Base-by-base conservation (phyloP, 2,329 filamentous ascomycete species). In the Herpotrichia juniperi region DNA sequence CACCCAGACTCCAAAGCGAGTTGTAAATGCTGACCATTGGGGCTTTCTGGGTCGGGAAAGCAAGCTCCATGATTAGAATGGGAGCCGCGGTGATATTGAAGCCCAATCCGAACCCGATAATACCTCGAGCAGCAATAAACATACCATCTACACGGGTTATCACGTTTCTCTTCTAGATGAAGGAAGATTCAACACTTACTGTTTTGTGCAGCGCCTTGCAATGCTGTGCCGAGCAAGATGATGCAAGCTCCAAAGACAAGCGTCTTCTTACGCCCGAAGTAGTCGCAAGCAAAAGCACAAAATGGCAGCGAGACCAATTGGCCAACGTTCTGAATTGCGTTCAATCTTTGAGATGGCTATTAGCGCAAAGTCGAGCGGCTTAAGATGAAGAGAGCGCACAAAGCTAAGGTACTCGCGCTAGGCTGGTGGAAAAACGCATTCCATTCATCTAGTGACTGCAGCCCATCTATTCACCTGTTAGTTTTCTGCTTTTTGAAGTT, bases 1-100 rank as follows among this genome's bases (percentile, higher is more conserved):
- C 68, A 24, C 82, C 83, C 47, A 83, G 63, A 66, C 86, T 85
- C 84, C 83, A 87, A 46, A 87, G 69, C 57, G 82, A 85, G 69
- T 87, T 87, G 71, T 87, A 87, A 50, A 87, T 78, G n/a, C 84
- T 77, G 1, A 83, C 87, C 37, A 87, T 77, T 6, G 79, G 81
- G 8, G 80, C 84, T 61, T 84, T 83, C 64, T 87, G 84, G 62
- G 87, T 84, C 11, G 85, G 84, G 62, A 87, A 85, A 68, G 80
- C 82, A 56, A 87, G 81, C 73, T 87, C 85, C 4, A 81, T 82
- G 4, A 87, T 76, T 10, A 87, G 76, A 50, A 87, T 75, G 2
- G 84, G 84, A 10, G 83, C 84, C 5, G 80, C 78, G 76, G 85
- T 82, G 59, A 87, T 84, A 0, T 83, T 75, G 51, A 87, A 72